Percentiles rank a stretch among this genome's conserved stretches.
Evolutionary conservation across 2,329 filamentous ascomycete genomes (phyloP).

Genomic region (Cordyceps militaris): DNA sequence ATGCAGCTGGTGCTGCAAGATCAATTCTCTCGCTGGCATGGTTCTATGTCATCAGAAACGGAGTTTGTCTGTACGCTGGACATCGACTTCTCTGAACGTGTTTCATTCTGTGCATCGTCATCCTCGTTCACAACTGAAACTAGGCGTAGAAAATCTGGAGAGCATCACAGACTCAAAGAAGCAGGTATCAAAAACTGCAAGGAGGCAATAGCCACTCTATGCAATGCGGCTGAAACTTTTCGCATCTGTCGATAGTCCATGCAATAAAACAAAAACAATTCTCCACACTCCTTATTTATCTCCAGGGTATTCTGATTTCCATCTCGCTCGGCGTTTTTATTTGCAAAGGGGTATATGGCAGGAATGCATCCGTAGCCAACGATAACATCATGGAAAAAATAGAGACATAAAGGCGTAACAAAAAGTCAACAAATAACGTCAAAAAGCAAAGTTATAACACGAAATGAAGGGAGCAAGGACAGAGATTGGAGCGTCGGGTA

Average conservation of each 20-base stretch:
- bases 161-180: background rate
- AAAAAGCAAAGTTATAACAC: slow-evolving; percentile 1
- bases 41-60: background rate
- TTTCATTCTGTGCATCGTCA: background rate
- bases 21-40: background rate
- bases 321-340: slow-evolving; percentile 9
- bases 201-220: background rate
- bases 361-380: slow-evolving; percentile 10
- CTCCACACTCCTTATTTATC: slow-evolving; percentile 10
- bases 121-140: background rate
- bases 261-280: slow-evolving; percentile 6
- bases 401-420: slow-evolving; percentile 10
- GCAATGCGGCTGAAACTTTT: background rate
- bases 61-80: background rate
- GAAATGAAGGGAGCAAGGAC: slow-evolving; percentile 18
- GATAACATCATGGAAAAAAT: slow-evolving; percentile 8
- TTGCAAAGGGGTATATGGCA: slow-evolving; percentile 15
- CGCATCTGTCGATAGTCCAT: background rate
- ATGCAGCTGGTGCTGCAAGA: background rate
- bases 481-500: slow-evolving; percentile 41
- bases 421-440: background rate
- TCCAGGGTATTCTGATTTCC: slow-evolving; percentile 13
- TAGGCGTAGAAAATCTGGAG: no score
- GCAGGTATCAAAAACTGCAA: background rate
- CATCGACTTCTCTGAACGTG: background rate